Conservation (phyloP, 2,329 filamentous ascomycete genomes). For the Epichloe sibirici region DNA sequence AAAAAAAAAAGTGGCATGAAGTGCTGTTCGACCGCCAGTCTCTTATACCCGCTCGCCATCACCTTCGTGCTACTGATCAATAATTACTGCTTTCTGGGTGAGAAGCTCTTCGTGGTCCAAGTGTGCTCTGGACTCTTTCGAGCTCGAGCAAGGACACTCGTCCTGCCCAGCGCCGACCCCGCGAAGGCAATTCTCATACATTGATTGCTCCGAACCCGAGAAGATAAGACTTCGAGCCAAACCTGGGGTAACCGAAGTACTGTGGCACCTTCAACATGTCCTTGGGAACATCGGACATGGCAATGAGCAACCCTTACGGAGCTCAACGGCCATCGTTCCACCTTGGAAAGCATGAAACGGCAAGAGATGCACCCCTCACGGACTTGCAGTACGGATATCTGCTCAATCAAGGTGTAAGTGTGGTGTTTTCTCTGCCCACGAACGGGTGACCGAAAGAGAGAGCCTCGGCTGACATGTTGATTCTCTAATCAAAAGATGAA, state of each 20-base stretch:
- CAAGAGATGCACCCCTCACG: conserved; percentile 45
- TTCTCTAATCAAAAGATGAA: conserved; percentile 44
- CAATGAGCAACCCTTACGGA: conserved; percentile 15
- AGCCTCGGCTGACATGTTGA: neutral
- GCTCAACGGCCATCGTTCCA: conserved; percentile 41
- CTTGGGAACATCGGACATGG: conserved; percentile 11
- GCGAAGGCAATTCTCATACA: neutral
- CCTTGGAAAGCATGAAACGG: conserved; percentile 63
- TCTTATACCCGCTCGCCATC: neutral
- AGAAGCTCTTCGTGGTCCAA: neutral
- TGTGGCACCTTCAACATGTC: conserved; percentile 10
- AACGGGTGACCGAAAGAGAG: neutral
- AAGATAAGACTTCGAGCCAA: neutral
- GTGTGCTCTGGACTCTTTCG: neutral
- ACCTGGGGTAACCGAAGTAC: too few species aligned
- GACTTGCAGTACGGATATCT: conserved; percentile 54
- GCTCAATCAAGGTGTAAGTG: conserved; percentile 55
- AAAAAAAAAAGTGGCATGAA: conserved; percentile 2
- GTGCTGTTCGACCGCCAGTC: neutral
- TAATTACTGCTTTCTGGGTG: too few species aligned
- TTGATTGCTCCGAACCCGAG: neutral
- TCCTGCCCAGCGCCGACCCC: neutral
- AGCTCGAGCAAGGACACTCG: neutral
- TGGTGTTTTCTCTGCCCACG: neutral
- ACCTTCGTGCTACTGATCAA: neutral